Conservation (phyloP, 495 filamentous ascomycete genomes). For the Neurospora intermedia region DNA sequence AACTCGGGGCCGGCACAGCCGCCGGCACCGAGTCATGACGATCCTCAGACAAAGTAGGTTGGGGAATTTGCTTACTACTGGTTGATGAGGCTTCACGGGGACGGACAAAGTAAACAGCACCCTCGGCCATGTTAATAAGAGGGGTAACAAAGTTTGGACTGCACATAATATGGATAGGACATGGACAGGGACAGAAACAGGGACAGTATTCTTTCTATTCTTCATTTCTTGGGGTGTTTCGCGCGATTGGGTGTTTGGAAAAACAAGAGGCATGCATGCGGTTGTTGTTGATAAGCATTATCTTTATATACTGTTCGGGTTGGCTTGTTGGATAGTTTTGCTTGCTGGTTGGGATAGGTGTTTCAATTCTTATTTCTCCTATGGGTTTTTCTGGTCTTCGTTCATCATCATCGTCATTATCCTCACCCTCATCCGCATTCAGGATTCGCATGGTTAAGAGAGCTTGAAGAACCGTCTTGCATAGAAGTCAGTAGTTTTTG, state of each 20-base stretch:
- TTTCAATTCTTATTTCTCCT: not conserved
- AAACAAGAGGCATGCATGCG: not conserved
- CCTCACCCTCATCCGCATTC: not conserved
- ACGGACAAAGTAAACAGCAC: not conserved
- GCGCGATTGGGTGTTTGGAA: not conserved
- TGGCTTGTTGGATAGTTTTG: not conserved
- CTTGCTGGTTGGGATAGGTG: not conserved
- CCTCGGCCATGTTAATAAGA: not conserved
- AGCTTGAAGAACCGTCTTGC: not conserved
- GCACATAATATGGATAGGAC: not conserved
- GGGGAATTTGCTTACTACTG: not conserved
- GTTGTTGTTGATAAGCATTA: not conserved
- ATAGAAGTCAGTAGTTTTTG: not conserved
- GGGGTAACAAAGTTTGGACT: not conserved
- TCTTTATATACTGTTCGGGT: not conserved
- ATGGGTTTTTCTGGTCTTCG: not conserved
- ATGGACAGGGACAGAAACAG: not conserved
- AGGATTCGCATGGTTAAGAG: not conserved
- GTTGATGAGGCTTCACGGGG: not conserved
- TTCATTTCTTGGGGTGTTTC: not conserved
- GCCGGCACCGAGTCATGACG: not conserved
- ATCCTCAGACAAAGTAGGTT: not conserved
- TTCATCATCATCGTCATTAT: not conserved
- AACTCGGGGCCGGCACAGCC: constrained; percentile 26
- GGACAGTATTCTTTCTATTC: not conserved